Evolutionary conservation across 208 protist species (phyloP).

Genomic region (Acanthamoeba healyi): DNA sequence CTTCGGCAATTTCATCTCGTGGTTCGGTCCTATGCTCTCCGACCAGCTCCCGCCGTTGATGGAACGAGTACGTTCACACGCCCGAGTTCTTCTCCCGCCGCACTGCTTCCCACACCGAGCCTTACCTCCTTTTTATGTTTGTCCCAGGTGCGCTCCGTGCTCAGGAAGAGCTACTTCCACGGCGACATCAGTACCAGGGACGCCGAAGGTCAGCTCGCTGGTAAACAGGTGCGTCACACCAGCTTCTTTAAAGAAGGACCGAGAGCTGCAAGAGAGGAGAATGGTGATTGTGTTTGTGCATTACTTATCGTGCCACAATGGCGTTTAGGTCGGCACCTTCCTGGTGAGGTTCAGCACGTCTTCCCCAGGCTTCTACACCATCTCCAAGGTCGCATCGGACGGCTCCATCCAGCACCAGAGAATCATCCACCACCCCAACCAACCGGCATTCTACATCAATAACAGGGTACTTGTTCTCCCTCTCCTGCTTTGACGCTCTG

Average conservation of each 20-base stretch:
- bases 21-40: conserved; percentile 84
- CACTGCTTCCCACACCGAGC: not conserved
- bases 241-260: no score
- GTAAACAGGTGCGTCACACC: conserved; percentile 66
- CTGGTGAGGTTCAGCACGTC: conserved; percentile 83
- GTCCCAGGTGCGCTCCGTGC: conserved; percentile 63
- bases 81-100: not conserved
- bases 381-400: conserved; percentile 83
- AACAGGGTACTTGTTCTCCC: not conserved
- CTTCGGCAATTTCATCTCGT: conserved; percentile 84
- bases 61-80: conserved; percentile 75
- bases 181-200: conserved; percentile 84
- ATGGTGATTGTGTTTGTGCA: no score
- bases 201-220: conserved; percentile 77
- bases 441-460: conserved; percentile 73
- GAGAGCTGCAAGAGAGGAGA: no score
- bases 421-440: conserved; percentile 77
- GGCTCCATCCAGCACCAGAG: conserved; percentile 82
- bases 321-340: conserved; percentile 82
- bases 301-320: not conserved
- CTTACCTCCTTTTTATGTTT: not conserved
- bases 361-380: conserved; percentile 82
- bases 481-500: no score
- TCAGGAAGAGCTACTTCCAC: conserved; percentile 84
- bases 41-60: conserved; percentile 76